These are phyloP conservation scores for Fistulinella cinereoalba DNA, from an alignment of 1,284 basidiomycete species.

Conservation along the genomic window DNA sequence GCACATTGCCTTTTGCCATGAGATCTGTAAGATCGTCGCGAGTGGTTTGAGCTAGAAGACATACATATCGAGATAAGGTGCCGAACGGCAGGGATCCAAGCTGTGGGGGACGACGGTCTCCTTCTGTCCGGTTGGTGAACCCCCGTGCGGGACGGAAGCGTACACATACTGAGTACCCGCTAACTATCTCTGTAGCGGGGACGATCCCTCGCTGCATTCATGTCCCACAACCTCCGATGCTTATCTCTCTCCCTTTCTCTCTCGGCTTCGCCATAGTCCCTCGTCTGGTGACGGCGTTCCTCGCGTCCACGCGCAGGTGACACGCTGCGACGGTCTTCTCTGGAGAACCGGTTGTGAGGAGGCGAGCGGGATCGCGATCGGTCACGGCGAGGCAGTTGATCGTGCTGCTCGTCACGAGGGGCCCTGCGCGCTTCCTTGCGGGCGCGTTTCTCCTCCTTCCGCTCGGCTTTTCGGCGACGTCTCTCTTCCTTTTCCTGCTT, in stretches of 20 bases:
- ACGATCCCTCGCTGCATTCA: slow-evolving; percentile 39
- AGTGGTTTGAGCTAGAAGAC: slow-evolving; percentile 11
- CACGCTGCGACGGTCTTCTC: slow-evolving; percentile 23
- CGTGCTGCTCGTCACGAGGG: slow-evolving; percentile 33
- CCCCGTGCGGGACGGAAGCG: slow-evolving; percentile 1
- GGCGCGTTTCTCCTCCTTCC: slow-evolving; percentile 55
- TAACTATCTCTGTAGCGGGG: slow-evolving; percentile 24
- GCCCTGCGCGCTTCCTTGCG: slow-evolving; percentile 47
- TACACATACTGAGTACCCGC: slow-evolving; percentile 8
- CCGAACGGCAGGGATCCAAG: slow-evolving; percentile 5
- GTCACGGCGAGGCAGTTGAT: slow-evolving; percentile 27
- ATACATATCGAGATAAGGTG: slow-evolving; percentile 6
- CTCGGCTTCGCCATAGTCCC: slow-evolving; percentile 42
- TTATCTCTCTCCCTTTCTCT: slow-evolving; percentile 50
- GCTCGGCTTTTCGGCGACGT: slow-evolving; percentile 54
- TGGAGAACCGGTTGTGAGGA: slow-evolving; percentile 15
- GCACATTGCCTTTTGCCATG: slow-evolving; percentile 19
- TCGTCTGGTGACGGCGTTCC: slow-evolving; percentile 16
- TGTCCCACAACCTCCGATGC: slow-evolving; percentile 53
- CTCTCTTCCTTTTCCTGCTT: slow-evolving; percentile 56
- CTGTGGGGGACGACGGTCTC: neutral
- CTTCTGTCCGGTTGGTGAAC: slow-evolving; percentile 9
- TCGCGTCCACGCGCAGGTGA: slow-evolving; percentile 29
- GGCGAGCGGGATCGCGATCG: slow-evolving; percentile 48
- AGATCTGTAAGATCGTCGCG: slow-evolving; percentile 17